Base-by-base conservation (phyloP, 129 eudicot genomes). In the Heracleum sosnowskyi region DNA sequence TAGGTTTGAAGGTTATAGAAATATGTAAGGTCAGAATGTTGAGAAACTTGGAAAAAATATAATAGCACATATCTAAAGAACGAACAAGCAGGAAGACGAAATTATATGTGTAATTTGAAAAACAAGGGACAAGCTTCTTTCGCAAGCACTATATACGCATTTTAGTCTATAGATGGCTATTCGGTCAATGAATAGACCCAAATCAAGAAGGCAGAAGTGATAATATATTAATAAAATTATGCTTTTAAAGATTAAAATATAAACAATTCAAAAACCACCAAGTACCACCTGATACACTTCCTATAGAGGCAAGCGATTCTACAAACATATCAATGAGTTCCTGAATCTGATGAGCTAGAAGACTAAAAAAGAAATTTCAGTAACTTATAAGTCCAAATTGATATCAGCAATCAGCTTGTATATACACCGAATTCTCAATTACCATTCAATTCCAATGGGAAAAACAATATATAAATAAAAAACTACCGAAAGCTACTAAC, bases 271-370 rank as follows among this genome's bases (percentile, higher is more conserved):
- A n/a, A 22, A n/a, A 24, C 66, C 66, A 57, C 29, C 20, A 39
- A 29, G 36, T 42, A 42, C 79, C 83, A 91, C 98, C 98, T 86
- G 90, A 82, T 81, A 89, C 87, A 78, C 77, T 83, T 84, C 97
- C 97, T 26, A 79, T 81, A 70, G 98, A 82, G 51, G 88, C 93
- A 83, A 91, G 53, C 55, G 79, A 85, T 83, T 88, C 92, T 6
- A 94, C 84, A 78, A 94, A 94, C 68, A 83, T 82, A 28, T 94
- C 98, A n/a, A n/a, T n/a, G n/a, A n/a, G n/a, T n/a, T n/a, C n/a
- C n/a, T n/a, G n/a, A n/a, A n/a, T n/a, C n/a, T n/a, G n/a, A n/a
- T n/a, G n/a, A n/a, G n/a, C n/a, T n/a, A n/a, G n/a, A n/a, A n/a
- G n/a, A n/a, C n/a, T n/a, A n/a, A n/a, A n/a, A n/a, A n/a, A n/a